Percentiles rank a stretch among this genome's conserved stretches.
Conservation (phyloP, 768 basidiomycete species). For the Termitomyces sp. region DNA sequence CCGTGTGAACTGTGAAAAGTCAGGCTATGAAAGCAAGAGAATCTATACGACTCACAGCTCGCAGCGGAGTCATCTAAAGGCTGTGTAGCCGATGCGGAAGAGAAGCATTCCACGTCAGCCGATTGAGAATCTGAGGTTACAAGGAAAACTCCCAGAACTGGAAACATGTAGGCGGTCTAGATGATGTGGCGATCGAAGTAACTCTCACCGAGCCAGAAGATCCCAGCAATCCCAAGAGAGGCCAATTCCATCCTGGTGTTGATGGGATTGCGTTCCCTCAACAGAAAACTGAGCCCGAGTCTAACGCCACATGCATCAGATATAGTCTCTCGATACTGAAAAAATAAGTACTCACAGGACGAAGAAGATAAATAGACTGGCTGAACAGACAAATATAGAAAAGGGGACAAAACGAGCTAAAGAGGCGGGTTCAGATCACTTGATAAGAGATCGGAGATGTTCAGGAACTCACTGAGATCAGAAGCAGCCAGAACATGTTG, state of each 20-base stretch:
- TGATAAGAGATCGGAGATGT: not conserved
- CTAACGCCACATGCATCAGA: slow-evolving; percentile 26
- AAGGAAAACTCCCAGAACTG: slow-evolving; percentile 72
- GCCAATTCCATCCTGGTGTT: slow-evolving; percentile 74
- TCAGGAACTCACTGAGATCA: slow-evolving; percentile 62
- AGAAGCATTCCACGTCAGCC: slow-evolving; percentile 80
- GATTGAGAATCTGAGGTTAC: slow-evolving; percentile 70
- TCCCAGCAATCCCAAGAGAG: slow-evolving; percentile 62
- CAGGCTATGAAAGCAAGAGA: slow-evolving; percentile 5
- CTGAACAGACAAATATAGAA: slow-evolving; percentile 73
- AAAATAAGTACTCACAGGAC: slow-evolving; percentile 40
- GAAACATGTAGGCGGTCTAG: not conserved
- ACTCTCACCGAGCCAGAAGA: slow-evolving; percentile 72
- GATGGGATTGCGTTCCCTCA: slow-evolving; percentile 68
- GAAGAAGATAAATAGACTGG: slow-evolving; percentile 62
- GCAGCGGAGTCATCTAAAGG: slow-evolving; percentile 52
- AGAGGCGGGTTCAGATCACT: not conserved
- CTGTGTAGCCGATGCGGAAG: slow-evolving; percentile 42
- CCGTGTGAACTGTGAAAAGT: slow-evolving; percentile 59
- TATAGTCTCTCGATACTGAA: not conserved
- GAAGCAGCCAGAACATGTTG: slow-evolving; percentile 64
- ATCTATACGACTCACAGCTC: slow-evolving; percentile 47
- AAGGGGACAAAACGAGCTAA: slow-evolving; percentile 85
- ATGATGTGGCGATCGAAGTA: not conserved
- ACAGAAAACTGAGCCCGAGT: slow-evolving; percentile 57